Percentiles rank a stretch among this genome's conserved stretches.
phyloP scores from a whole-genome alignment of 352 stramenopile species.

The Pythium apleroticum region DNA sequence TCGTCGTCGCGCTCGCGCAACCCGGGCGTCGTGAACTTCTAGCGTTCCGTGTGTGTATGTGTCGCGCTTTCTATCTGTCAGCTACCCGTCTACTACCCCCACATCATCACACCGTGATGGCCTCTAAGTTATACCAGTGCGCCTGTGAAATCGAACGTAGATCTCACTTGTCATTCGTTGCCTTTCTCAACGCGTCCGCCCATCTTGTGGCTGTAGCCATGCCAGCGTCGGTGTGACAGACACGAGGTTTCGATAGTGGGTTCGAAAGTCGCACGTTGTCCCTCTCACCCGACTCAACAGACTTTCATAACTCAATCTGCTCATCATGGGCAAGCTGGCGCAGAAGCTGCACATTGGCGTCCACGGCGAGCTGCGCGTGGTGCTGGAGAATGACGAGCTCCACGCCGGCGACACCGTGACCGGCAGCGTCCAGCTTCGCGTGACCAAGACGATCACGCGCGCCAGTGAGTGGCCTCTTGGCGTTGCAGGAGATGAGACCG shows the following conservation, averaged over 20 bases:
- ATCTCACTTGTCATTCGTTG: not conserved
- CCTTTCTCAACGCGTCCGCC: not conserved
- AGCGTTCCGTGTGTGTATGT: not conserved
- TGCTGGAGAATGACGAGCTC: not conserved
- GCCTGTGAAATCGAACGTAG: not conserved
- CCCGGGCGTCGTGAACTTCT: not conserved
- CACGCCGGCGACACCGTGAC: not conserved
- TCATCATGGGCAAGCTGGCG: not conserved
- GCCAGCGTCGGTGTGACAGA: not conserved
- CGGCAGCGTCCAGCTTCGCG: not conserved
- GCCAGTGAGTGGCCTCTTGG: not conserved
- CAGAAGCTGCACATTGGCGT: slow-evolving; percentile 4
- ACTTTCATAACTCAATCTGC: no score
- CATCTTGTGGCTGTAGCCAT: not conserved
- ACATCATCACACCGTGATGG: not conserved
- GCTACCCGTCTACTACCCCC: not conserved
- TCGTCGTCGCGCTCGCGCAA: not conserved
- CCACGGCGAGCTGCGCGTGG: not conserved
- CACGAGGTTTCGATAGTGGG: not conserved
- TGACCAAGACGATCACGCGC: not conserved
- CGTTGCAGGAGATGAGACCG: not conserved
- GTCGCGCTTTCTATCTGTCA: not conserved
- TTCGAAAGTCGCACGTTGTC: not conserved
- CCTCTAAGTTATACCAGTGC: slow-evolving; percentile 6
- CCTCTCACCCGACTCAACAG: no score